Conservation (phyloP, 2,329 filamentous ascomycete genomes). For the Helicocarpus griseus region DNA sequence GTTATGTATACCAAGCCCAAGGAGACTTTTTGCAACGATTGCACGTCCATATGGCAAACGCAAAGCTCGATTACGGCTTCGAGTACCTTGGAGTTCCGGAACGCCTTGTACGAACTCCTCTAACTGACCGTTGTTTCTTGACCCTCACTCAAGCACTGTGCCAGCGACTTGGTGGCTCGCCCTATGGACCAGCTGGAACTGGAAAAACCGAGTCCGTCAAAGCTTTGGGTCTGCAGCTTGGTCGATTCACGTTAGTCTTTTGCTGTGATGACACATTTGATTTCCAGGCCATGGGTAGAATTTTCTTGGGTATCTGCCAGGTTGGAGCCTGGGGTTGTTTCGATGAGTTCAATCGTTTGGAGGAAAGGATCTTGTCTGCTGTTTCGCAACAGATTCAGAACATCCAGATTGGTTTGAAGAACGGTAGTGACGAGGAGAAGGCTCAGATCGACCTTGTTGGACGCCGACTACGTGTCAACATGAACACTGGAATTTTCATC, state of each 20-base stretch:
- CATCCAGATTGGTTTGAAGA: slow-evolving; percentile 90
- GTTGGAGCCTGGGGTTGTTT: slow-evolving; percentile 99
- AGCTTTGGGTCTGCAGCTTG: slow-evolving; percentile 88
- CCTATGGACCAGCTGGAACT: slow-evolving; percentile 93
- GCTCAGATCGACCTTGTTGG: slow-evolving; percentile 91
- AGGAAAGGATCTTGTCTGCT: slow-evolving; percentile 93
- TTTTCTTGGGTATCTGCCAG: slow-evolving; percentile 98
- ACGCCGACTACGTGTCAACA: slow-evolving; percentile 78
- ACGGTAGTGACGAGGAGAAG: slow-evolving; percentile 69
- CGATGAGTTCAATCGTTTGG: slow-evolving; percentile 98
- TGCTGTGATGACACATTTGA: slow-evolving; percentile 99
- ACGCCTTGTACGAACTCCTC: slow-evolving; percentile 86
- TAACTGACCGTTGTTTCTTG: slow-evolving; percentile 96
- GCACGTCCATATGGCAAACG: slow-evolving; percentile 93
- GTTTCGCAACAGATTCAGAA: slow-evolving; percentile 99
- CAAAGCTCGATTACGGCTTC: slow-evolving; percentile 89
- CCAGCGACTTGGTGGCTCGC: slow-evolving; percentile 89
- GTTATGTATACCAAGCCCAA: slow-evolving; percentile 76
- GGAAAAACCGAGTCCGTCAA: slow-evolving; percentile 99
- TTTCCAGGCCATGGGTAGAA: slow-evolving; percentile 98
- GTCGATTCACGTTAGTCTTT: slow-evolving; percentile 96
- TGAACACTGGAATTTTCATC: slow-evolving; percentile 97
- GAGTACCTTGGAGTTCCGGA: slow-evolving; percentile 97
- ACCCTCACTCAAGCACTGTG: slow-evolving; percentile 93
- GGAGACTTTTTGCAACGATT: slow-evolving; percentile 76